These are phyloP conservation scores for Trypanosoma conorhini DNA, from an alignment of 208 protist species.

Conservation along the genomic window DNA sequence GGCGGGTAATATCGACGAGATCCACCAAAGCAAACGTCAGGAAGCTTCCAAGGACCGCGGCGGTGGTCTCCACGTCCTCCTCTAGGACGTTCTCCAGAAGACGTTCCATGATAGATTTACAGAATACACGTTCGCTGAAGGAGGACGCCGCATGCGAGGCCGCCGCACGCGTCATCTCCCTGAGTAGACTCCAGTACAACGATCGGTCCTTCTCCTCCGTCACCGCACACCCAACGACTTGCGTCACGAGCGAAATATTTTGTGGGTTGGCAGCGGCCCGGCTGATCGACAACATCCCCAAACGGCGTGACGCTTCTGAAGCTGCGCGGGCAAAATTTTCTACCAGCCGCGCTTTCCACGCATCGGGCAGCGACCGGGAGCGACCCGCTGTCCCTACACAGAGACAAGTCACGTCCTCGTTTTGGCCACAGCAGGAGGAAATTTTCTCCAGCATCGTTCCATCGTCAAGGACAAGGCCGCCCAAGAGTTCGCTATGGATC, in stretches of 20 bases:
- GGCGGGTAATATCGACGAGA: conserved; percentile 10
- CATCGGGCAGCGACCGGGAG: conserved; percentile 25
- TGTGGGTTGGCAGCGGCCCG: conserved; percentile 39
- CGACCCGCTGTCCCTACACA: conserved; percentile 41
- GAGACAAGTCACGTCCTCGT: conserved; percentile 7
- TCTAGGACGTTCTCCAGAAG: conserved; percentile 36
- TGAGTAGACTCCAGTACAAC: conserved; percentile 53
- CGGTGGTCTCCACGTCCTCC: conserved; percentile 26
- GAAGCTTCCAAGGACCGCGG: conserved; percentile 23
- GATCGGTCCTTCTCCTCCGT: conserved; percentile 27
- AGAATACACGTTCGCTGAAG: conserved; percentile 36
- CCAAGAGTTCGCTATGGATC: conserved; percentile 7
- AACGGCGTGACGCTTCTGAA: conserved; percentile 36
- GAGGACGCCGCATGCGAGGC: conserved; percentile 17
- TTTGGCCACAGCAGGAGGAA: background rate
- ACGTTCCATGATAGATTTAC: conserved; percentile 28
- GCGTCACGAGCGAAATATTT: conserved; percentile 33
- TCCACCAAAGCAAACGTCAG: conserved; percentile 17
- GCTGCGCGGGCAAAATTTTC: conserved; percentile 33
- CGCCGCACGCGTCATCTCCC: conserved; percentile 31
- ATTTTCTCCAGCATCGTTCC: conserved; percentile 21
- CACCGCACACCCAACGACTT: conserved; percentile 31
- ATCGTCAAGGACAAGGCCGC: conserved; percentile 2
- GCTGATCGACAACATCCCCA: conserved; percentile 38
- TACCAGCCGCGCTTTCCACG: conserved; percentile 34